phyloP scores from a whole-genome alignment of 2,329 filamentous ascomycete species.

The Phaeophleospora eucalypticola region DNA sequence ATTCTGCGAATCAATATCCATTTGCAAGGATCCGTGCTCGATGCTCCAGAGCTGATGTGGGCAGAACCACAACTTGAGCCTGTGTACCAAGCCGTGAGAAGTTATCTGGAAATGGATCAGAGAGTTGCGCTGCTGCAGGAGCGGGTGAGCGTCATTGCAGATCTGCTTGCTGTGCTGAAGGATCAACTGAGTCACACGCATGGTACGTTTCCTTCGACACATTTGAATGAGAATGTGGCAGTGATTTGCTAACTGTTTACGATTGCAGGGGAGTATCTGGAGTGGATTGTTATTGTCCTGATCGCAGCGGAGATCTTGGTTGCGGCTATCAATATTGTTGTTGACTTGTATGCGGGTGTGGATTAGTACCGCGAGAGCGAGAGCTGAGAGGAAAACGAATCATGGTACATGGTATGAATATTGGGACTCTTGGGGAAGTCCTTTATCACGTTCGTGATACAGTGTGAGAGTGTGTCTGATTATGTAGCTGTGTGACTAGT shows the following conservation, averaged over 20 bases:
- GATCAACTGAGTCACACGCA: slow-evolving; percentile 93
- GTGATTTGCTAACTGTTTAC: slow-evolving; percentile 2
- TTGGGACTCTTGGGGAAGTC: neutral
- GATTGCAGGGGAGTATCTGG: slow-evolving; percentile 43
- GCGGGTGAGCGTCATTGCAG: slow-evolving; percentile 85
- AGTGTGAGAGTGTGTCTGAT: too few species aligned
- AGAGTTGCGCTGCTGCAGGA: slow-evolving; percentile 85
- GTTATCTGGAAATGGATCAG: slow-evolving; percentile 98
- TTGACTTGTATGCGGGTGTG: slow-evolving; percentile 73
- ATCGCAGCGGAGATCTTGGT: slow-evolving; percentile 95
- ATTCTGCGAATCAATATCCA: slow-evolving; percentile 98
- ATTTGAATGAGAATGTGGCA: neutral
- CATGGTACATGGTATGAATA: neutral
- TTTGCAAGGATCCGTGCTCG: slow-evolving; percentile 90
- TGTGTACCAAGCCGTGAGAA: slow-evolving; percentile 90
- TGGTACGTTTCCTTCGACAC: slow-evolving; percentile 56
- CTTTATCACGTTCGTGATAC: neutral
- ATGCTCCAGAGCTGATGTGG: slow-evolving; percentile 98
- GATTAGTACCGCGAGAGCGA: slow-evolving; percentile 8
- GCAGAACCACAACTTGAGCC: slow-evolving; percentile 94
- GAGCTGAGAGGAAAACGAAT: neutral
- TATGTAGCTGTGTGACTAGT: too few species aligned
- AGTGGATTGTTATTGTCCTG: slow-evolving; percentile 75
- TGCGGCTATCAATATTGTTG: slow-evolving; percentile 80
- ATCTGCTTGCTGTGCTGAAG: slow-evolving; percentile 86